These are phyloP conservation scores for Monosporozyma unispora DNA, from an alignment of 805 yeast species.

Conservation along the genomic window DNA sequence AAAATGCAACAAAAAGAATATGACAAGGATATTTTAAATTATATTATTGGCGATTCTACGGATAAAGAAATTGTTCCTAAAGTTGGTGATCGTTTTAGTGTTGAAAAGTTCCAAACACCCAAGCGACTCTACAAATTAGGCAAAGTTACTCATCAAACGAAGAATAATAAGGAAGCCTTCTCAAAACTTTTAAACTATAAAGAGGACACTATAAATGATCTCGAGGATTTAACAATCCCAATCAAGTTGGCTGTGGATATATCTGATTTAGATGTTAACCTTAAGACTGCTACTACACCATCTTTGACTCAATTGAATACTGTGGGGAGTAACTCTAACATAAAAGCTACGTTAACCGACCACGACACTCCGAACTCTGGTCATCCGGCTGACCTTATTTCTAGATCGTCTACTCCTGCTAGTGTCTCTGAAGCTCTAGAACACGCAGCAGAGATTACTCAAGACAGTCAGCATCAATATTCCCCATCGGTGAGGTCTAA, in stretches of 20 bases:
- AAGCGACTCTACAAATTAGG: neutral
- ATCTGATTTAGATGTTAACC: neutral
- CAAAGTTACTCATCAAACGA: neutral
- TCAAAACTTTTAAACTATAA: conserved; percentile 9
- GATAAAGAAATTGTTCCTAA: neutral
- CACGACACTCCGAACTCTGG: neutral
- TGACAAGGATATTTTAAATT: conserved; percentile 1
- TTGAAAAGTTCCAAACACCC: neutral
- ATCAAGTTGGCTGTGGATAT: conserved; percentile 7
- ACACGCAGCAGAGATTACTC: neutral
- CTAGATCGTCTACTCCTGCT: neutral
- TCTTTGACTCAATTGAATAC: conserved; percentile 12
- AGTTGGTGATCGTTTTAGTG: neutral
- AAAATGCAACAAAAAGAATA: conserved; percentile 2
- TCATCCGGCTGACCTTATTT: neutral
- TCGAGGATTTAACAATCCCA: conserved; percentile 21
- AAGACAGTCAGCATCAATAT: neutral
- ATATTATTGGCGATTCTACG: neutral
- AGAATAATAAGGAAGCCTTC: conserved; percentile 3
- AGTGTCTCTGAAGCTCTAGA: neutral
- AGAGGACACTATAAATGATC: conserved; percentile 19
- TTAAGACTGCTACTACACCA: conserved; percentile 5
- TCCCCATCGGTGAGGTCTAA: conserved; percentile 8
- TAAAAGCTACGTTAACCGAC: neutral
- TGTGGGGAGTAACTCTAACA: neutral